Percentiles rank a stretch among this genome's conserved stretches.
Conservation (phyloP, 192 early-diverging fungal genomes). For the Coemansia aciculifera region DNA sequence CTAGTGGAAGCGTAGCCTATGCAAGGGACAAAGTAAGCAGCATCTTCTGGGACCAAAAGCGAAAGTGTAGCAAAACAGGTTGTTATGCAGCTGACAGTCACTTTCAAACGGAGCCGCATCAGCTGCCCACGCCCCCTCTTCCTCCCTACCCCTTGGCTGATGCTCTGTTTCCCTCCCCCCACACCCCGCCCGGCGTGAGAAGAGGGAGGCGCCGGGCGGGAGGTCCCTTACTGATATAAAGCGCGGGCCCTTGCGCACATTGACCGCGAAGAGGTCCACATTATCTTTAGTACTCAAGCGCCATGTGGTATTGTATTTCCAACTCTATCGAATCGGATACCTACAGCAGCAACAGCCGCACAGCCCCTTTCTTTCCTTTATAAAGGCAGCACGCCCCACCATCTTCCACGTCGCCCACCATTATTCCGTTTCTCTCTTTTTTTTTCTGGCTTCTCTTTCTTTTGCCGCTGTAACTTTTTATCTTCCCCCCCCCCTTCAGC, state of each 20-base stretch:
- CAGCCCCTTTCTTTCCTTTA: background rate
- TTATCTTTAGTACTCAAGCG: background rate
- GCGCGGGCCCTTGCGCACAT: background rate
- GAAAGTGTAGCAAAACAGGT: no score
- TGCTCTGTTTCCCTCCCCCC: background rate
- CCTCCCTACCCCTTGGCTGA: background rate
- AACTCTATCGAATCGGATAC: background rate
- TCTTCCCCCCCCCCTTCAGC: background rate
- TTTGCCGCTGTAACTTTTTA: conserved; percentile 1
- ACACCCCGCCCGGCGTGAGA: conserved; percentile 13
- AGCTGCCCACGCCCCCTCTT: background rate
- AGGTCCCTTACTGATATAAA: background rate
- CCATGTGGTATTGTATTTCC: conserved; percentile 1
- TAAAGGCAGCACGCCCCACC: conserved; percentile 2
- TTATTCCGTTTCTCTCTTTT: background rate
- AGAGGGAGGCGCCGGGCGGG: conserved; percentile 9
- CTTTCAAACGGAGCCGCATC: background rate
- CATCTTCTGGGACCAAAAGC: background rate
- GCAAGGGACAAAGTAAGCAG: background rate
- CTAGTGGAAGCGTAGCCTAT: background rate
- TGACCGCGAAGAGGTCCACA: background rate
- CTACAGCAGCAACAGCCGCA: background rate
- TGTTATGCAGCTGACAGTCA: background rate
- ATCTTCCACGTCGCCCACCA: background rate
- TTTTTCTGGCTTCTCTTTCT: background rate